A percentile compares a stretch with the other conserved stretches of the same genome.
phyloP scores from a whole-genome alignment of 495 filamentous ascomycete species.

The Aspergillus carlsbadensis region DNA sequence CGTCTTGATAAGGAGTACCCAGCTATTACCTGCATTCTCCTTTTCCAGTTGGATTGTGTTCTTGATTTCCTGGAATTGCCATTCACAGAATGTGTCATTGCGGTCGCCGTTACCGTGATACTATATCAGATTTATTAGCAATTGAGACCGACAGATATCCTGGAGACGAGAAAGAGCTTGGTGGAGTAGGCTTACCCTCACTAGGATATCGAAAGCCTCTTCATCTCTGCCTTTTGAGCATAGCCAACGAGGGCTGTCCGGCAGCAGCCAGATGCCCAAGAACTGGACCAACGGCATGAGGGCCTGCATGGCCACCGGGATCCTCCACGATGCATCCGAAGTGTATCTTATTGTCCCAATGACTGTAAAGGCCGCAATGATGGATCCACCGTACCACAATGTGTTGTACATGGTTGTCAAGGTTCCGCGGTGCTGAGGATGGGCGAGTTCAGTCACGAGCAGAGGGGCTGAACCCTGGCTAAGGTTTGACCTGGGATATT shows the following conservation, averaged over 20 bases:
- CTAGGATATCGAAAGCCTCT: slow-evolving; percentile 1
- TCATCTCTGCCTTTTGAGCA: neutral
- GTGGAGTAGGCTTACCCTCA: neutral
- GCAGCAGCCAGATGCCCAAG: neutral
- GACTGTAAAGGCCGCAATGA: slow-evolving; percentile 1
- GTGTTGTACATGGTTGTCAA: slow-evolving; percentile 6
- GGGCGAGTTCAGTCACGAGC: slow-evolving; percentile 1
- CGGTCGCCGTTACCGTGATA: slow-evolving; percentile 1
- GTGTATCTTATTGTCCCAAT: slow-evolving; percentile 3
- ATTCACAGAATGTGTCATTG: neutral
- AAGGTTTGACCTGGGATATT: neutral
- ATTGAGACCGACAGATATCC: no score
- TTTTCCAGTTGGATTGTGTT: neutral
- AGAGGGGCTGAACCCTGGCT: neutral
- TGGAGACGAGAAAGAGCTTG: neutral
- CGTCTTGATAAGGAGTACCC: neutral
- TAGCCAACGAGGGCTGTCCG: slow-evolving; percentile 6
- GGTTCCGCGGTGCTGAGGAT: slow-evolving; percentile 6
- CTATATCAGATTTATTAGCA: neutral
- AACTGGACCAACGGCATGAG: slow-evolving; percentile 1
- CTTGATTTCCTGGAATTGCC: slow-evolving; percentile 1
- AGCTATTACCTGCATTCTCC: neutral
- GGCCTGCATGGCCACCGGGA: neutral
- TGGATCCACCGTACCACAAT: slow-evolving; percentile 2
- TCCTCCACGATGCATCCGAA: slow-evolving; percentile 1